These are phyloP conservation scores for Pistacia atlantica DNA, from an alignment of 345 rosid species.

Conservation along the genomic window DNA sequence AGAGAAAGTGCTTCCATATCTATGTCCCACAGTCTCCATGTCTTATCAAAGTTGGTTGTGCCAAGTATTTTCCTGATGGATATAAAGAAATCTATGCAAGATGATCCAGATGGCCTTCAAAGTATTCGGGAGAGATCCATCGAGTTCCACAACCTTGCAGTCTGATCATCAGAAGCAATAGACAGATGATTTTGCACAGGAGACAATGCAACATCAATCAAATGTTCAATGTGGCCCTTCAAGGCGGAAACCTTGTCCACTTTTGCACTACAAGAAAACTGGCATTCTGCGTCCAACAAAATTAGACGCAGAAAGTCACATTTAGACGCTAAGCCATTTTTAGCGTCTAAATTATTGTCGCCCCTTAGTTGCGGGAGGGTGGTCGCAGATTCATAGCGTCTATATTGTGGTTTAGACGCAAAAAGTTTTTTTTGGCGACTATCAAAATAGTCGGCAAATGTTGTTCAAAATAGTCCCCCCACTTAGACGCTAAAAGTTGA, in stretches of 20 bases:
- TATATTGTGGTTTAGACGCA: too few relatives aligned
- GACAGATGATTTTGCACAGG: slow-evolving; percentile 70
- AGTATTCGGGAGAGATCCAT: slow-evolving; percentile 70
- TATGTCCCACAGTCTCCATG: slow-evolving; percentile 89
- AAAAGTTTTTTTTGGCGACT: too few relatives aligned
- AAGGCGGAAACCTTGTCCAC: slow-evolving; percentile 54
- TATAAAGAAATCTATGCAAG: slow-evolving; percentile 88
- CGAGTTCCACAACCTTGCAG: slow-evolving; percentile 88
- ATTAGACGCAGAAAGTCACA: too few relatives aligned
- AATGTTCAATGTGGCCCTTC: slow-evolving; percentile 90
- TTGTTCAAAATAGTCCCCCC: too few relatives aligned
- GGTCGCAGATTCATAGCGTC: too few relatives aligned
- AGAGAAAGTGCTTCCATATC: slow-evolving; percentile 47
- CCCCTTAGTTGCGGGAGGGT: too few relatives aligned
- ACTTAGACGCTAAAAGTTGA: too few relatives aligned
- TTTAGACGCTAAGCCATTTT: too few relatives aligned
- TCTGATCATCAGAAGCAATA: slow-evolving; percentile 95
- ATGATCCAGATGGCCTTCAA: slow-evolving; percentile 92
- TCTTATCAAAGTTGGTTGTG: slow-evolving; percentile 93
- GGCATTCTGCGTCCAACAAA: too few relatives aligned
- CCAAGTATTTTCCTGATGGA: slow-evolving; percentile 91
- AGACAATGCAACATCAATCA: slow-evolving; percentile 89
- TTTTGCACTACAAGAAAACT: slow-evolving; percentile 10
- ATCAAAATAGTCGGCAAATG: too few relatives aligned
- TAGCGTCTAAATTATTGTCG: too few relatives aligned